phyloP scores from a whole-genome alignment of 192 early-diverging fungal species.

The Geranomyces michiganensis region DNA sequence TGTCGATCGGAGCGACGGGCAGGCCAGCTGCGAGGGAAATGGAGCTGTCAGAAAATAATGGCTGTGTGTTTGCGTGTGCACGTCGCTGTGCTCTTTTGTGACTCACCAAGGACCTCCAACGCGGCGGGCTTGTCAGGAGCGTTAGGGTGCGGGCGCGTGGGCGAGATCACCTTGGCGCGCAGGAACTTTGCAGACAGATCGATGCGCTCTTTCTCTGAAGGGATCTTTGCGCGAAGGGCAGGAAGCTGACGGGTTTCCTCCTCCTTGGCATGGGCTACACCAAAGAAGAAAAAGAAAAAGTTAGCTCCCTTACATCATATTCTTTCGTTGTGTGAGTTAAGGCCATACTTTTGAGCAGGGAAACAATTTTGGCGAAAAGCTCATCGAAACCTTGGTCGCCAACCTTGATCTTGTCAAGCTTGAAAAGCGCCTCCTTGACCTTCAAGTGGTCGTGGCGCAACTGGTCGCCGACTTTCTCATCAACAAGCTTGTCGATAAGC shows the following conservation, averaged over 20 bases:
- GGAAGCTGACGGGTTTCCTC: conserved; percentile 29
- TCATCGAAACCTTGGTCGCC: conserved; percentile 6
- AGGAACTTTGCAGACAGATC: conserved; percentile 10
- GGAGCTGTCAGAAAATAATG: background rate
- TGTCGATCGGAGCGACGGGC: conserved; percentile 31
- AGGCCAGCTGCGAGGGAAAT: conserved; percentile 20
- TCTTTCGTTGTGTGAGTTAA: too few species aligned
- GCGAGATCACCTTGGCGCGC: conserved; percentile 16
- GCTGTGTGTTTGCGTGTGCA: background rate
- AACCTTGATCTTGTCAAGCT: conserved; percentile 23
- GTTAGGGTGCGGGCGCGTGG: conserved; percentile 21
- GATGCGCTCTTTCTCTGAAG: conserved; percentile 8
- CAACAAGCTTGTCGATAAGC: conserved; percentile 1
- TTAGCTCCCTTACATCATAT: too few species aligned
- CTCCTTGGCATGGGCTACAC: conserved; percentile 21
- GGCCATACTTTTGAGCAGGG: conserved; percentile 5
- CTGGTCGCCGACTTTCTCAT: conserved; percentile 22
- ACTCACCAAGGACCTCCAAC: conserved; percentile 26
- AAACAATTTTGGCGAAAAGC: background rate
- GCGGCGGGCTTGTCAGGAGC: conserved; percentile 31
- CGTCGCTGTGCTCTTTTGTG: background rate
- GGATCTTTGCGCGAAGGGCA: conserved; percentile 6
- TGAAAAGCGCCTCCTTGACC: conserved; percentile 21
- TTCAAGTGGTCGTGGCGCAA: conserved; percentile 21
- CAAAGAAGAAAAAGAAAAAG: background rate